These are phyloP conservation scores for Fraxinus ornus DNA, from an alignment of 305 asterid species.

Conservation along the genomic window DNA sequence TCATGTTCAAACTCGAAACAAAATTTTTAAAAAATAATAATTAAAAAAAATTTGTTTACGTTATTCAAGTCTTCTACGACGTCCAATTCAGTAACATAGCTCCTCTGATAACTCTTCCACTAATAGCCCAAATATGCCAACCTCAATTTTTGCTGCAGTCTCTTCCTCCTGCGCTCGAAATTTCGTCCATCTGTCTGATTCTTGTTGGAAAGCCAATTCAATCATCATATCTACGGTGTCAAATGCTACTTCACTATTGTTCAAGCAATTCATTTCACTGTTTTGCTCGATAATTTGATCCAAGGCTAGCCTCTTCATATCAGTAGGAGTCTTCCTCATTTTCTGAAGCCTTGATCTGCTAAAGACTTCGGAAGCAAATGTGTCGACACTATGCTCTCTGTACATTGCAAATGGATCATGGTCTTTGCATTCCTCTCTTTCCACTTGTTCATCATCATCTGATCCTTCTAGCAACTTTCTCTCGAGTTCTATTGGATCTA, in stretches of 20 bases:
- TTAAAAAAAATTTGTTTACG: neutral
- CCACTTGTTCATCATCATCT: conserved; percentile 25
- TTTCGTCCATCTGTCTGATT: conserved; percentile 19
- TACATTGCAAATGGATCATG: neutral
- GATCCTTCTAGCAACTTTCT: conserved; percentile 42
- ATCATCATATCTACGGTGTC: conserved; percentile 29
- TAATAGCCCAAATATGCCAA: conserved; percentile 17
- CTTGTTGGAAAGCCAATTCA: conserved; percentile 15
- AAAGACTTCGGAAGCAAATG: conserved; percentile 17
- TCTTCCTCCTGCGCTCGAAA: conserved; percentile 19
- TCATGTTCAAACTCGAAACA: neutral
- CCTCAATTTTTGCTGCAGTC: conserved; percentile 22
- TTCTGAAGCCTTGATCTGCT: neutral
- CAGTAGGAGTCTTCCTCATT: neutral
- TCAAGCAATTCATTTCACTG: neutral
- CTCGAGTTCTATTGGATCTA: conserved; percentile 60
- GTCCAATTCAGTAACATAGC: neutral
- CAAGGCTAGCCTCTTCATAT: conserved; percentile 21
- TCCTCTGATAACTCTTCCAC: conserved; percentile 30
- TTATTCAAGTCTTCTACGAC: neutral
- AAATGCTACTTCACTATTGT: conserved; percentile 16
- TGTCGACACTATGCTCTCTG: neutral
- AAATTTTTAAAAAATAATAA: too few relatives aligned
- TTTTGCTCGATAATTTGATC: conserved; percentile 22
- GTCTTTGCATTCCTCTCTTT: neutral